These are phyloP conservation scores for Sporothrix mexicana DNA, from an alignment of 2,329 filamentous ascomycete genomes.

Conservation along the genomic window DNA sequence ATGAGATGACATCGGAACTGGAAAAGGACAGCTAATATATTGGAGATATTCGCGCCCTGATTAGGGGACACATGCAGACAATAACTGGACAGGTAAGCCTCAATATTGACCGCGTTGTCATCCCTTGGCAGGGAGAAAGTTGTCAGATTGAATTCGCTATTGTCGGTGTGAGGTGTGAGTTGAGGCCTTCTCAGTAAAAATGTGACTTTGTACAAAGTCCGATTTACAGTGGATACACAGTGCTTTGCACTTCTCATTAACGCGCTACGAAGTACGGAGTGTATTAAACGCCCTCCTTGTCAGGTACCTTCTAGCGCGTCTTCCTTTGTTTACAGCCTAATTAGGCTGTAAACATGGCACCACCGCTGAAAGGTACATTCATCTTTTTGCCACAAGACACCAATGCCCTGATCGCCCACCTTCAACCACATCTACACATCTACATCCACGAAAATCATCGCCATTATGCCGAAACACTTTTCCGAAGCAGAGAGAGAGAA, in stretches of 20 bases:
- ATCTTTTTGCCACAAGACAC: background rate
- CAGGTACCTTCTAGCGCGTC: background rate
- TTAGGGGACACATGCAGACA: too few species aligned
- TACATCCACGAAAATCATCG: background rate
- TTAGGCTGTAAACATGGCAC: slow-evolving; percentile 14
- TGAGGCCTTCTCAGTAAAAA: background rate
- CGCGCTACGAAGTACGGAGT: slow-evolving; percentile 5
- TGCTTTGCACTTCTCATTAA: background rate
- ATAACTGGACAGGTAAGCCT: too few species aligned
- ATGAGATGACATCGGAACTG: too few species aligned
- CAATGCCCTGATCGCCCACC: background rate
- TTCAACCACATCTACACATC: background rate
- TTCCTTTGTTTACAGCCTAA: background rate
- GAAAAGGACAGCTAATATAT: too few species aligned
- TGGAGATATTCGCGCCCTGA: too few species aligned
- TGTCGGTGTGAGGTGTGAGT: background rate
- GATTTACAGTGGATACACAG: background rate
- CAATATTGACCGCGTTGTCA: background rate
- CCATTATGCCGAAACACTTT: slow-evolving; percentile 11
- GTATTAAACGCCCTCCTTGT: background rate
- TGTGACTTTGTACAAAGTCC: background rate
- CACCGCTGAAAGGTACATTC: slow-evolving; percentile 11
- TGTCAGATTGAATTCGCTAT: background rate
- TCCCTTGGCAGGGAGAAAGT: background rate
- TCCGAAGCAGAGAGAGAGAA: background rate